Conservation (phyloP, 768 basidiomycete species). For the Mycena polygramma region DNA sequence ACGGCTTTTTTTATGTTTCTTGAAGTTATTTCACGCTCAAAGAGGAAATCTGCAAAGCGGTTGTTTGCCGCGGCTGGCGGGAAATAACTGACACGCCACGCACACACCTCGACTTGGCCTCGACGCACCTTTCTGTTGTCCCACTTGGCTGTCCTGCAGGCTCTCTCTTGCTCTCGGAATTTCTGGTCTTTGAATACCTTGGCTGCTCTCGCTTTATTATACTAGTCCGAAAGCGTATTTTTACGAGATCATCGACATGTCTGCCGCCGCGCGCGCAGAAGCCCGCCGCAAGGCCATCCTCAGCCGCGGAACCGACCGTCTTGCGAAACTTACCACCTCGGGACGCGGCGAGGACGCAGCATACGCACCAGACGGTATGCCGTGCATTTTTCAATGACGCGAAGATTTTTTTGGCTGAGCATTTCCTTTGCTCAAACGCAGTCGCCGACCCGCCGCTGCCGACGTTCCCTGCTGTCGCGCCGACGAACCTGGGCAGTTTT, state of each 20-base stretch:
- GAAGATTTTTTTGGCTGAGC: neutral
- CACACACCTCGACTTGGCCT: neutral
- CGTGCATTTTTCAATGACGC: constrained; percentile 15
- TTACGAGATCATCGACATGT: constrained; percentile 44
- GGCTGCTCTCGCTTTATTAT: neutral
- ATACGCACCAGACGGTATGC: constrained; percentile 64
- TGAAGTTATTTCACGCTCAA: neutral
- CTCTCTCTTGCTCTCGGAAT: neutral
- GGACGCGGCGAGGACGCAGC: constrained; percentile 77
- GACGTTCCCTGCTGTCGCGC: constrained; percentile 32
- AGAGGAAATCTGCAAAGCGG: constrained; percentile 25
- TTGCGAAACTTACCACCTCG: constrained; percentile 82
- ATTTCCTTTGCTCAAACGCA: neutral
- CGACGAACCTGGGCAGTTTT: constrained; percentile 49
- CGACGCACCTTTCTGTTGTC: neutral
- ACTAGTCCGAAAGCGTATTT: neutral
- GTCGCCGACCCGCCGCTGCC: constrained; percentile 57
- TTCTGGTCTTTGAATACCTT: neutral
- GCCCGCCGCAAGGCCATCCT: constrained; percentile 85
- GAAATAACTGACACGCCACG: constrained; percentile 18
- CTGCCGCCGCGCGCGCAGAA: constrained; percentile 79
- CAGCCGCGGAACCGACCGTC: constrained; percentile 76
- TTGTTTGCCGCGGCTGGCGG: constrained; percentile 13
- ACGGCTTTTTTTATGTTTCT: neutral
- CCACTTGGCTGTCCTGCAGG: neutral